Conservation (phyloP, 352 stramenopile genomes). For the Pythium pyrilobum region DNA sequence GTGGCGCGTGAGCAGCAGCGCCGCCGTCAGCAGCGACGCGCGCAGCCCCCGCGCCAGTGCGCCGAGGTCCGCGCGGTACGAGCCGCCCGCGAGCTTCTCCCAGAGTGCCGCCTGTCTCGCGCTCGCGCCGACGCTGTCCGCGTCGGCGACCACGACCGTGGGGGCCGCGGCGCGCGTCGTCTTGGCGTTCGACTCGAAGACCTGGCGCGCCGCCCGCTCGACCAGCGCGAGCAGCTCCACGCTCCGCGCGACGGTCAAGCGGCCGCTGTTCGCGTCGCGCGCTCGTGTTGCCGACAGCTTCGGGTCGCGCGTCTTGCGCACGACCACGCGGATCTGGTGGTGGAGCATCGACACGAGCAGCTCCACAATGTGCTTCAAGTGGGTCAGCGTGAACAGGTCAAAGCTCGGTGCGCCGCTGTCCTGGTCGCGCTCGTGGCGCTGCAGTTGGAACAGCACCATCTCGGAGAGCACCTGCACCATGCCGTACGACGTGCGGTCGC, state of each 20-base stretch:
- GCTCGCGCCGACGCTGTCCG: conserved; percentile 2
- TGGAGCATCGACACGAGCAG: conserved; percentile 75
- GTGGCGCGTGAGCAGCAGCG: conserved; percentile 45
- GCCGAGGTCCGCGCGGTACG: conserved; percentile 27
- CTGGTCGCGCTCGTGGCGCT: conserved; percentile 28
- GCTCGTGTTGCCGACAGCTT: conserved; percentile 53
- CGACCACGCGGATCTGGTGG: conserved; percentile 52
- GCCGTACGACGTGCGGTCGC: conserved; percentile 59
- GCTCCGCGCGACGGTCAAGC: conserved; percentile 26
- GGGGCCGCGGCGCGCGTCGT: not conserved
- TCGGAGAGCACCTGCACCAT: conserved; percentile 63
- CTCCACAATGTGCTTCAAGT: conserved; percentile 44
- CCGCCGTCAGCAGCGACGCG: conserved; percentile 40
- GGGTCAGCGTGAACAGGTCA: conserved; percentile 44
- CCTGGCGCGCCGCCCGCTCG: conserved; percentile 20
- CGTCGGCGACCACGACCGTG: conserved; percentile 1
- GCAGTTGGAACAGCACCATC: conserved; percentile 30
- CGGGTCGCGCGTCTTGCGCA: conserved; percentile 53
- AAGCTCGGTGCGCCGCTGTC: conserved; percentile 19
- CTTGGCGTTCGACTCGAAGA: conserved; percentile 20
- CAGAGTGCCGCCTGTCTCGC: conserved; percentile 21
- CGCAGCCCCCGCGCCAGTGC: conserved; percentile 25
- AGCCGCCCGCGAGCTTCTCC: conserved; percentile 18
- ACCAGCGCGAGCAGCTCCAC: conserved; percentile 26
- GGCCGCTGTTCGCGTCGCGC: conserved; percentile 16